A percentile compares a stretch with the other conserved stretches of the same genome.
Evolutionary conservation across 2,329 filamentous ascomycete genomes (phyloP).

Genomic region (Grosmannia serpens): DNA sequence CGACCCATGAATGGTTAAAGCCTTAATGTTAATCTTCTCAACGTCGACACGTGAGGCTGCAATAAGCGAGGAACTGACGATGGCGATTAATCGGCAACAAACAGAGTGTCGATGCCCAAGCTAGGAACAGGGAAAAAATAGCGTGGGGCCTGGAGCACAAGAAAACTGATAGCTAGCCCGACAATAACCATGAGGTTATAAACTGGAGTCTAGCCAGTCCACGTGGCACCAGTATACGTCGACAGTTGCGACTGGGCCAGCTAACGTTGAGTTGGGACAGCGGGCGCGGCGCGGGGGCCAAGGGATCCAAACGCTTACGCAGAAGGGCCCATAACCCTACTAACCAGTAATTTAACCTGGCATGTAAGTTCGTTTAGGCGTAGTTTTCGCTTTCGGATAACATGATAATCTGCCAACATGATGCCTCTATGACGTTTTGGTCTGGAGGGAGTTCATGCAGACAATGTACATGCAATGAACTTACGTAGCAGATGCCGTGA

Average conservation of each 20-base stretch:
- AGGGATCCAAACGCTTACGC: conserved; percentile 13
- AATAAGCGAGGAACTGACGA: too few species aligned
- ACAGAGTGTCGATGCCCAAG: conserved; percentile 8
- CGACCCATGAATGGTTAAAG: too few species aligned
- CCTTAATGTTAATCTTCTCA: too few species aligned
- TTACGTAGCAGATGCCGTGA: conserved; percentile 29
- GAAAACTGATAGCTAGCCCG: conserved; percentile 26
- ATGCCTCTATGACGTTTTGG: conserved; percentile 2
- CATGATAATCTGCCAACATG: conserved; percentile 10
- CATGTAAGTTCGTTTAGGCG: conserved; percentile 27
- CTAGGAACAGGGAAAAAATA: conserved; percentile 9
- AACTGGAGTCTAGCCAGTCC: conserved; percentile 21
- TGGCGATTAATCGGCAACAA: too few species aligned
- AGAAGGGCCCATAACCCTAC: conserved; percentile 20
- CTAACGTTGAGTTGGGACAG: conserved; percentile 8
- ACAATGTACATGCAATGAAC: background rate
- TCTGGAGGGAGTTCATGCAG: background rate
- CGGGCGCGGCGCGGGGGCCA: too few species aligned
- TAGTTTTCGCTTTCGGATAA: conserved; percentile 22
- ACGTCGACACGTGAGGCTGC: too few species aligned
- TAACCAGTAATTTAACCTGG: conserved; percentile 11
- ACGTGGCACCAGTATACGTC: conserved; percentile 12
- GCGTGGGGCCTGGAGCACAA: conserved; percentile 12
- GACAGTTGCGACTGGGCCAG: conserved; percentile 9
- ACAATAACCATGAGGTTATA: conserved; percentile 30